These are phyloP conservation scores for Lindgomyces ingoldianus DNA, from an alignment of 495 filamentous ascomycete species.

Conservation along the genomic window DNA sequence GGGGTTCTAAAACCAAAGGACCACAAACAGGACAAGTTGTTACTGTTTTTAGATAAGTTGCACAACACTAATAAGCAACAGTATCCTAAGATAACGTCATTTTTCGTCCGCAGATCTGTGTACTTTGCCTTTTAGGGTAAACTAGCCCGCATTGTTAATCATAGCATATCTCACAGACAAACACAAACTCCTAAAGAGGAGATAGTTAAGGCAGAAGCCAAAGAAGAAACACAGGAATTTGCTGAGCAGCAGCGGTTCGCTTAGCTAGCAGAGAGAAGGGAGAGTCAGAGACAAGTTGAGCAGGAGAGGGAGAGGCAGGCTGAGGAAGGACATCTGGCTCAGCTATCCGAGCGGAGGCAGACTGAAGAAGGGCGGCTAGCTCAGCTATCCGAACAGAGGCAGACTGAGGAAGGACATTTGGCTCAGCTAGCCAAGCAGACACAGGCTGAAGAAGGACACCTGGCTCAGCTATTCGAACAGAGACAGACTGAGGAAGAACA, in stretches of 20 bases:
- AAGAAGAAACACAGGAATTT: constrained; percentile 3
- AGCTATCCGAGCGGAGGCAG: constrained; percentile 1
- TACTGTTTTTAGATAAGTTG: constrained; percentile 6
- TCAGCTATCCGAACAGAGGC: too few species aligned
- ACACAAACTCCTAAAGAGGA: background rate
- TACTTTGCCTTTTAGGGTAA: constrained; percentile 8
- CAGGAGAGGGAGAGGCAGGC: constrained; percentile 6
- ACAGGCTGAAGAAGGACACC: constrained; percentile 2
- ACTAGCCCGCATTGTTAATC: constrained; percentile 4
- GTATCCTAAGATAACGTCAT: constrained; percentile 5
- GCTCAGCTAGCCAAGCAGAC: background rate
- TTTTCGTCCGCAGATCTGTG: constrained; percentile 1
- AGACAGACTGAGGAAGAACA: too few species aligned
- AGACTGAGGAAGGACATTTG: too few species aligned
- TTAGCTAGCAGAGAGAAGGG: constrained; percentile 6
- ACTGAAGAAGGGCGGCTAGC: background rate
- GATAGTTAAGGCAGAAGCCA: constrained; percentile 1
- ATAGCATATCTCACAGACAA: constrained; percentile 2
- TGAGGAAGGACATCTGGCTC: background rate
- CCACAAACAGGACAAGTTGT: background rate
- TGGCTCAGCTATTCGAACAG: constrained; percentile 2
- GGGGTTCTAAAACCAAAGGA: constrained; percentile 5
- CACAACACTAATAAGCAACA: constrained; percentile 6
- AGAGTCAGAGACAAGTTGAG: constrained; percentile 1
- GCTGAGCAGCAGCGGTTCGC: background rate